Percentiles rank a stretch among this genome's conserved stretches.
Conservation (phyloP, 768 basidiomycete species). For the Amyloporia xantha region DNA sequence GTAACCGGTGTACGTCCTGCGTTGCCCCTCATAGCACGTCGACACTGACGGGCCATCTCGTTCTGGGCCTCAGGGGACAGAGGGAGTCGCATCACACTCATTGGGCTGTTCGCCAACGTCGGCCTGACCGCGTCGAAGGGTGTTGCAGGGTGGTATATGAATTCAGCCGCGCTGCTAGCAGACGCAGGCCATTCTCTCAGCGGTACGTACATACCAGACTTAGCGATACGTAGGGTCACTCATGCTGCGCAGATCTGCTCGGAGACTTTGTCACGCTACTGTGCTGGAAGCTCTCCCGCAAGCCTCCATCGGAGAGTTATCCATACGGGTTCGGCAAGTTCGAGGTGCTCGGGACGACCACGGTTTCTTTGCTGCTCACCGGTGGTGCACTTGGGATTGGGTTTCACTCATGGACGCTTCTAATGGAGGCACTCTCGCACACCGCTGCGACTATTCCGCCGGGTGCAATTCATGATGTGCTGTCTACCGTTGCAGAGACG, state of each 20-base stretch:
- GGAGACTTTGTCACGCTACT: constrained; percentile 90
- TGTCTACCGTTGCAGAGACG: constrained; percentile 48
- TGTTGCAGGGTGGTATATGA: constrained; percentile 80
- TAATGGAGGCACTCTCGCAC: constrained; percentile 65
- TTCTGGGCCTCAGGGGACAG: constrained; percentile 50
- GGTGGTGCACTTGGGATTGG: constrained; percentile 82
- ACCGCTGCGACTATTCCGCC: constrained; percentile 59
- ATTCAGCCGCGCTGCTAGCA: constrained; percentile 85
- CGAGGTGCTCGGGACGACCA: constrained; percentile 90
- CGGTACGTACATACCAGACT: constrained; percentile 41
- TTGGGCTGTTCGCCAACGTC: constrained; percentile 81
- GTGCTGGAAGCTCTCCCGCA: constrained; percentile 80
- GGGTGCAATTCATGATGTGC: constrained; percentile 56
- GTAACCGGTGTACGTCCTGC: constrained; percentile 20
- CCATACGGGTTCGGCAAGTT: constrained; percentile 92
- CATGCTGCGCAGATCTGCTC: constrained; percentile 50
- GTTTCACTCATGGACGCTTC: constrained; percentile 83
- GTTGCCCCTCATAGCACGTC: not conserved
- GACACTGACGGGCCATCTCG: constrained; percentile 1
- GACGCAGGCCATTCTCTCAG: constrained; percentile 91
- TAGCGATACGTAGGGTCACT: not conserved
- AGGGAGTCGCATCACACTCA: constrained; percentile 77
- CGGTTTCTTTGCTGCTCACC: constrained; percentile 81
- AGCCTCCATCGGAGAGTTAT: constrained; percentile 71
- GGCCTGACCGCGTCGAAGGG: constrained; percentile 81